These are phyloP conservation scores for Leccinum obscurum DNA, from an alignment of 768 basidiomycete species.

Conservation along the genomic window DNA sequence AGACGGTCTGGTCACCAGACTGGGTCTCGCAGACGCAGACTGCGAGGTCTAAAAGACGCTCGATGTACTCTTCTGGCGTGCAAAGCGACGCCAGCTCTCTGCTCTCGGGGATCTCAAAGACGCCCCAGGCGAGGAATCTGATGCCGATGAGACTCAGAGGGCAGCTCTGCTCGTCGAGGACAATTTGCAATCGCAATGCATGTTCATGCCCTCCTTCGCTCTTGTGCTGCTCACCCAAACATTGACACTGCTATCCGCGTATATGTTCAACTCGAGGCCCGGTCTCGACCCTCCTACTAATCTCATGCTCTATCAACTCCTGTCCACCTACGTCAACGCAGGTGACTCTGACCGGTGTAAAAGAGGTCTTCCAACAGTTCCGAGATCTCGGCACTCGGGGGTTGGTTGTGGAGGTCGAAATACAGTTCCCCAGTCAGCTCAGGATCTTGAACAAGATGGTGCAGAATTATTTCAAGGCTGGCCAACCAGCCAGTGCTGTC, in stretches of 20 bases:
- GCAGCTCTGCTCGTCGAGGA: too few relatives aligned
- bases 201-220: too few relatives aligned
- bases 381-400: slow-evolving; percentile 40
- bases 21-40: slow-evolving; percentile 65
- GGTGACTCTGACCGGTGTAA: slow-evolving; percentile 49
- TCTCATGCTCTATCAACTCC: slow-evolving; percentile 51
- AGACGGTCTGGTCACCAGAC: slow-evolving; percentile 44
- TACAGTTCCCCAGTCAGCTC: slow-evolving; percentile 38
- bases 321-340: slow-evolving; percentile 56
- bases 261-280: slow-evolving; percentile 57
- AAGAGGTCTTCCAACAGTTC: slow-evolving; percentile 67
- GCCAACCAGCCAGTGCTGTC: too few relatives aligned
- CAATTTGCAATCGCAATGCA: too few relatives aligned
- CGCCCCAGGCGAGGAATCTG: slow-evolving; percentile 14
- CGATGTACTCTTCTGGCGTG: slow-evolving; percentile 41
- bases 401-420: slow-evolving; percentile 22
- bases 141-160: too few relatives aligned
- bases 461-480: too few relatives aligned
- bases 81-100: slow-evolving; percentile 33
- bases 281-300: slow-evolving; percentile 31
- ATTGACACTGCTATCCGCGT: too few relatives aligned
- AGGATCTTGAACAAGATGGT: slow-evolving; percentile 54
- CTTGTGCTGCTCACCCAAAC: too few relatives aligned
- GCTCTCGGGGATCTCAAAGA: slow-evolving; percentile 4
- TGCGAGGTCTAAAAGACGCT: slow-evolving; percentile 55